A percentile compares a stretch with the other conserved stretches of the same genome.
These are phyloP conservation scores for Lepraria neglecta DNA, from an alignment of 495 filamentous ascomycete genomes.

Conservation along the genomic window DNA sequence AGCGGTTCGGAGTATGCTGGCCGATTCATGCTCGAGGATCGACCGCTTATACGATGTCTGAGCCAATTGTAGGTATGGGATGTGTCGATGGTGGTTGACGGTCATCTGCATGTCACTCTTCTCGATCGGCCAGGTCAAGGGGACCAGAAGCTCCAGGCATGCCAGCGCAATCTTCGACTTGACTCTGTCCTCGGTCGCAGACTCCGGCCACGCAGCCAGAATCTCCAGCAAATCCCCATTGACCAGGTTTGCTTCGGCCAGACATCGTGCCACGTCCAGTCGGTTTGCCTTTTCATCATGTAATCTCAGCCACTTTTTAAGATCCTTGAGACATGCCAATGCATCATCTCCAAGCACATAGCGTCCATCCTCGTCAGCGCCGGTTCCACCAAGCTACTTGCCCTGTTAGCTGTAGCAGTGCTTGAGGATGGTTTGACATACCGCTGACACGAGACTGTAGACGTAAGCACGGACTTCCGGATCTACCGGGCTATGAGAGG, in stretches of 20 bases:
- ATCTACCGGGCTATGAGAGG: conserved; percentile 39
- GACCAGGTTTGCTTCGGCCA: conserved; percentile 90
- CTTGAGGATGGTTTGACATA: conserved; percentile 42
- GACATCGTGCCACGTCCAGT: conserved; percentile 88
- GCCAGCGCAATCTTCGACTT: conserved; percentile 76
- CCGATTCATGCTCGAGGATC: conserved; percentile 73
- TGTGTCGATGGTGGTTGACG: conserved; percentile 83
- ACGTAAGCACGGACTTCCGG: conserved; percentile 87
- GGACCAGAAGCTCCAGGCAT: conserved; percentile 87
- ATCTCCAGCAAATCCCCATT: conserved; percentile 86
- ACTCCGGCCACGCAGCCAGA: conserved; percentile 67
- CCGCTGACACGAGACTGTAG: conserved; percentile 84
- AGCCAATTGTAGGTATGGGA: conserved; percentile 78
- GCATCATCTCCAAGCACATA: conserved; percentile 94
- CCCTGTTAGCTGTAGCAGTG: conserved; percentile 25
- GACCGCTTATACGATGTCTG: conserved; percentile 85
- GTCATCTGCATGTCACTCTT: conserved; percentile 74
- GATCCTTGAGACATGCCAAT: conserved; percentile 80
- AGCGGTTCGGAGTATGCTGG: conserved; percentile 65
- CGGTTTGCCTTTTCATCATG: conserved; percentile 93
- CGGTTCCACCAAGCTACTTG: conserved; percentile 74
- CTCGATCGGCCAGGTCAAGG: conserved; percentile 91
- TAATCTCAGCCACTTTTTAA: conserved; percentile 87
- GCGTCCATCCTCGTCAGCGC: conserved; percentile 68
- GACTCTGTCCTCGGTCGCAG: conserved; percentile 59